Evolutionary conservation across 1,139 yeast species (phyloP), one percentile per base, ranked within the genome.

Genomic region (Tardiomyces depauwii): DNA sequence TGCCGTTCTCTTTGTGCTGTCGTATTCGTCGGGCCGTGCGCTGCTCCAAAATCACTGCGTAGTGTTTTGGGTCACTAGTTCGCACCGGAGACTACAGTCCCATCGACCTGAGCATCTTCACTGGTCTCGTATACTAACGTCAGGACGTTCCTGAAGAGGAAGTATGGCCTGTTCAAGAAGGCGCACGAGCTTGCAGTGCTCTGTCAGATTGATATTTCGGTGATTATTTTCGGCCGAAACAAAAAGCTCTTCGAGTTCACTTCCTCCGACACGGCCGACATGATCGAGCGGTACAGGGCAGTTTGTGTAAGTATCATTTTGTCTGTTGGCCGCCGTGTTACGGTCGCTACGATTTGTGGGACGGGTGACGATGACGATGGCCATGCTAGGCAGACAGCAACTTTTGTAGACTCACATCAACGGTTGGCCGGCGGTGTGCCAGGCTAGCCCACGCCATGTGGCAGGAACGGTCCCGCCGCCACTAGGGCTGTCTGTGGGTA

Each of bases 181-280:
- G 98, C 98, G 1, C 94, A 89, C 61, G 98, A 91, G 65, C 73
- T 91, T 50, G 82, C 96, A 1, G 89, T 89, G 18, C 71, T 91
- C 46, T 89, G 98, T 63, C 93, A 87, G 53, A 95, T 88, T 9
- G 97, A 91, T 60, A 73, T 91, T 44, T 93, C 97, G 1, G 93
- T 91, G 32, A 79, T 91, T 21, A 87, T 91, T 30, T 73, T 88
- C 42, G 95, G 95, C n/a, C 78, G 78, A 59, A 87, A 86, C 65
- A 82, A 85, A 55, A 78, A 78, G 58, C 73, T 85, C 42, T 85
- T 82, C 62, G 96, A 89, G 65, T 89, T 81, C 59, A 77, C 89
- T 6, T 80, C 94, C 5, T 81, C 80, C 21, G 80, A 82, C 52
- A 72, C 84, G 10, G 70, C 74, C 28, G 81, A 80, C 44, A 66